These are phyloP conservation scores for Spiromastix sp. DNA, from an alignment of 2,329 filamentous ascomycete species.

Conservation along the genomic window DNA sequence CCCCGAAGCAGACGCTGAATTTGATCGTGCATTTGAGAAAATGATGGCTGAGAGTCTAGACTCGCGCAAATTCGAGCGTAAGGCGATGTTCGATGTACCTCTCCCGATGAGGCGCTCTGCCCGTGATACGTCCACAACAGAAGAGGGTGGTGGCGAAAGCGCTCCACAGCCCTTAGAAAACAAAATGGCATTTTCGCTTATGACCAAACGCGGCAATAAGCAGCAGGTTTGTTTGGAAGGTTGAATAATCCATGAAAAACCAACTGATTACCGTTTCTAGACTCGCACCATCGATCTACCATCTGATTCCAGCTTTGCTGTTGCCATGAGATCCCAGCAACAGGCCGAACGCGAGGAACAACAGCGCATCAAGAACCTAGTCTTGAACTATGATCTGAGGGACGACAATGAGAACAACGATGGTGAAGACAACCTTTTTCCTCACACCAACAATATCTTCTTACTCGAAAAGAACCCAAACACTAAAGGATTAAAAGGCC, in stretches of 20 bases:
- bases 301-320: conserved; percentile 84
- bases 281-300: conserved; percentile 79
- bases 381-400: conserved; percentile 89
- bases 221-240: conserved; percentile 64
- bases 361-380: conserved; percentile 94
- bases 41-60: conserved; percentile 98
- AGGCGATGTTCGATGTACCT: conserved; percentile 90
- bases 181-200: conserved; percentile 93
- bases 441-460: conserved; percentile 13
- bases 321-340: conserved; percentile 93
- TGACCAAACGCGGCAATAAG: conserved; percentile 92
- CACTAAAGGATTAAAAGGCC: conserved; percentile 26
- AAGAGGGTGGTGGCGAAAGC: conserved; percentile 9
- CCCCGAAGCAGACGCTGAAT: conserved; percentile 90
- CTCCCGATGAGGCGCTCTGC: conserved; percentile 69
- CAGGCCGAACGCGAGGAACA: conserved; percentile 93
- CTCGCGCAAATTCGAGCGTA: conserved; percentile 90
- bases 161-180: conserved; percentile 28
- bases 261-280: conserved; percentile 33
- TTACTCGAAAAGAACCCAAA: conserved; percentile 18
- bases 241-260: background rate
- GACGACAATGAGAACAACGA: conserved; percentile 69
- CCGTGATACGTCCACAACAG: conserved; percentile 45
- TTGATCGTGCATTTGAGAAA: conserved; percentile 94
- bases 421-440: conserved; percentile 47